Evolutionary conservation across 805 yeast genomes (phyloP).

Genomic region (Soucietia sequanensis): DNA sequence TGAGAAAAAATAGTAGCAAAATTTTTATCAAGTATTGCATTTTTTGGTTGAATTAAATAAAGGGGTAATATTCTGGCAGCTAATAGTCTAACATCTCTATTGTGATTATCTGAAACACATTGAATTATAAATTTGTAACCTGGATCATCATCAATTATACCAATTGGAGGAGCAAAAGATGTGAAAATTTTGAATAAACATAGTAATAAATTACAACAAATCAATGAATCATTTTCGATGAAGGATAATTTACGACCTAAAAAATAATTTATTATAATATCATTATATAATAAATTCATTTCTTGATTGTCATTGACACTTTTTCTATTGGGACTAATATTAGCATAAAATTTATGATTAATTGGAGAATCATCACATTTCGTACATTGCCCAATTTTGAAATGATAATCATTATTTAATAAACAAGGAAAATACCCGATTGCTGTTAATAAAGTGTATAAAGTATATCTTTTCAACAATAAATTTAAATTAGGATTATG

Average conservation of each 20-base stretch:
- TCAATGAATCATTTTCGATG: constrained; percentile 18
- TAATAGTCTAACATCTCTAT: constrained; percentile 56
- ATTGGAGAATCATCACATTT: constrained; percentile 33
- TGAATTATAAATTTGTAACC: constrained; percentile 42
- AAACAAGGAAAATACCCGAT: constrained; percentile 45
- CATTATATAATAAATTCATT: constrained; percentile 21
- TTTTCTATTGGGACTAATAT: constrained; percentile 21
- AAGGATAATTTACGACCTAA: constrained; percentile 5
- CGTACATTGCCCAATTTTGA: constrained; percentile 27
- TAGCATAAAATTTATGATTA: constrained; percentile 21
- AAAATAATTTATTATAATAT: constrained; percentile 19
- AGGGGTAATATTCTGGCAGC: constrained; percentile 55
- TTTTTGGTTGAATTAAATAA: constrained; percentile 38
- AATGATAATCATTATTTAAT: constrained; percentile 34
- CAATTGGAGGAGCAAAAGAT: constrained; percentile 51
- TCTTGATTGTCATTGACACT: constrained; percentile 18
- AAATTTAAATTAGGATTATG: constrained; percentile 5
- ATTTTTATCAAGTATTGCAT: constrained; percentile 40
- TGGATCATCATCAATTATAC: constrained; percentile 11
- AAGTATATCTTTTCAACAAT: constrained; percentile 3
- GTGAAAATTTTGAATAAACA: constrained; percentile 49
- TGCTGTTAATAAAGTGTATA: constrained; percentile 34
- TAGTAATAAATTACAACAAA: constrained; percentile 44
- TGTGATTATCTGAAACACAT: constrained; percentile 36
- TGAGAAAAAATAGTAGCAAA: constrained; percentile 45